A percentile compares a stretch with the other conserved stretches of the same genome.
Conservation (phyloP, 306 rosid species). For the Carpinus viminea region DNA sequence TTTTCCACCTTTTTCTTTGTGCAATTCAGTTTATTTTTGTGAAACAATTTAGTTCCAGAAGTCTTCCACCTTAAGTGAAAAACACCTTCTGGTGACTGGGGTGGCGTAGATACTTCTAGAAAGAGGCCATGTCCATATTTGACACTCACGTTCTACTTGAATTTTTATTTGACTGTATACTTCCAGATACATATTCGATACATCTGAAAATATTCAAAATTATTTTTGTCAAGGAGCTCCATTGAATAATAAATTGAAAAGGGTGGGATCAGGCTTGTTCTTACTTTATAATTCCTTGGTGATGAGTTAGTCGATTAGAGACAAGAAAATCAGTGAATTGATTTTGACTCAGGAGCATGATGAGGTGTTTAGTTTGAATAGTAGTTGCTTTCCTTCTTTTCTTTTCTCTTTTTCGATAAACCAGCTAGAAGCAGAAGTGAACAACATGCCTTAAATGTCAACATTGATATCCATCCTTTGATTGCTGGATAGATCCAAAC, state of each 20-base stretch:
- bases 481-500: no score
- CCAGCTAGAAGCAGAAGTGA: no score
- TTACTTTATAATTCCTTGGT: neutral
- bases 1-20: neutral
- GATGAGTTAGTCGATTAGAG: neutral
- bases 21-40: neutral
- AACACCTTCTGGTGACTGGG: neutral
- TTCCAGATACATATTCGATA: no score
- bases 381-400: neutral
- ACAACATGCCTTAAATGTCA: no score
- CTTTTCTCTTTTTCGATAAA: no score
- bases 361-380: neutral
- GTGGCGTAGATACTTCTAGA: neutral
- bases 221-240: neutral
- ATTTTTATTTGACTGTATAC: neutral
- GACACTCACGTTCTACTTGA: neutral
- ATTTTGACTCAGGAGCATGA: neutral
- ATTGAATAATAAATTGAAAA: neutral
- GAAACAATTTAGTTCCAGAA: neutral
- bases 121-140: neutral
- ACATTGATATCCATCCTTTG: no score
- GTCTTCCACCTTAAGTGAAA: neutral
- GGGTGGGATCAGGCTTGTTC: neutral
- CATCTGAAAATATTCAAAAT: no score
- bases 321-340: neutral